A percentile compares a stretch with the other conserved stretches of the same genome.
Conservation (phyloP, 75 land plant genomes). For the Larix kaempferi region DNA sequence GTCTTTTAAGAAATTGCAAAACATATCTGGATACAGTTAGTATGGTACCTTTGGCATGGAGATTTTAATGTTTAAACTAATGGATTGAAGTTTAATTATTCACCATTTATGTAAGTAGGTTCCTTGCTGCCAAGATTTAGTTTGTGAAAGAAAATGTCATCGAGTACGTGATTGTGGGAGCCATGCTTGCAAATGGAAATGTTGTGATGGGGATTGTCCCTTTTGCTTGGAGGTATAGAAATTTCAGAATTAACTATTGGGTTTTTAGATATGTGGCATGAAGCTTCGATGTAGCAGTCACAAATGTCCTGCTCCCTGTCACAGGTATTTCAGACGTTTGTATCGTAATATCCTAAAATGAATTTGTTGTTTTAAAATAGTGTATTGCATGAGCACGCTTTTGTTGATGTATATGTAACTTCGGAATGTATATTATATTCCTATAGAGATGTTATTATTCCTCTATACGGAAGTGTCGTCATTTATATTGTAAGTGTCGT, state of each 20-base stretch:
- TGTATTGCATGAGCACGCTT: background rate
- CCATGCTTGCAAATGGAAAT: conserved; percentile 90
- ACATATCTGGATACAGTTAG: background rate
- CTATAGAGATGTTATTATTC: too few species aligned
- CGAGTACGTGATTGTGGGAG: conserved; percentile 78
- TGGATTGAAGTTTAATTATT: background rate
- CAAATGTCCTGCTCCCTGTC: conserved; percentile 97
- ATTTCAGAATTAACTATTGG: conserved; percentile 1
- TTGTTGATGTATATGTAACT: too few species aligned
- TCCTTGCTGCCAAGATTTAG: conserved; percentile 89
- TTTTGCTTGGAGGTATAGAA: conserved; percentile 83
- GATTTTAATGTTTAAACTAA: background rate
- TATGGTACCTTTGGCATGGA: background rate
- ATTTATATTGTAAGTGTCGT: too few species aligned
- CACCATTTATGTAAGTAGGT: conserved; percentile 40
- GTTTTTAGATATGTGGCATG: conserved; percentile 77
- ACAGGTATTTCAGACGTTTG: conserved; percentile 51
- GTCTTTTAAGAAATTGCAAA: background rate
- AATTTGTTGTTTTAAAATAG: background rate
- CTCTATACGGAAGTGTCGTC: too few species aligned
- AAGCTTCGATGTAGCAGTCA: conserved; percentile 90
- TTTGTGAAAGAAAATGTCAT: conserved; percentile 91
- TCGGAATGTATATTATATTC: too few species aligned
- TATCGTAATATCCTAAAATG: background rate
- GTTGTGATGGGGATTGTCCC: conserved; percentile 98